Conservation (phyloP, 768 basidiomycete species). For the Collybiopsis luxurians region DNA sequence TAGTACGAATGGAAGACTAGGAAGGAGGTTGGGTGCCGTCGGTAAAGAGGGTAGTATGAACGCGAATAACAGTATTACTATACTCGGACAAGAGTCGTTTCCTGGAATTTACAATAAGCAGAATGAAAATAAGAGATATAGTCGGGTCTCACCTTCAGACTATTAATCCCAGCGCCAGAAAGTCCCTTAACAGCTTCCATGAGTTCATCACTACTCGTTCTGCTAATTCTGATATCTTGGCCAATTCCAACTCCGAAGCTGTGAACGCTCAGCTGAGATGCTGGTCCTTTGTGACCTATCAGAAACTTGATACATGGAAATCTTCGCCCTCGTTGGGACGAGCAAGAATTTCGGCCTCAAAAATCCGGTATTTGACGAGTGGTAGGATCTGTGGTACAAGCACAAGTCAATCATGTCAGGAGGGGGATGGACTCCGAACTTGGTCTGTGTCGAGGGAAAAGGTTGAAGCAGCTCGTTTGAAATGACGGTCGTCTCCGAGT, state of each 20-base stretch:
- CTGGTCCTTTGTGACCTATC: conserved; percentile 60
- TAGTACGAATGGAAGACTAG: conserved; percentile 72
- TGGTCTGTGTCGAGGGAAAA: conserved; percentile 81
- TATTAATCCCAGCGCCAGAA: conserved; percentile 48
- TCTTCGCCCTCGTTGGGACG: conserved; percentile 64
- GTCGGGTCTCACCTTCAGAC: too few species aligned
- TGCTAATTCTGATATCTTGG: conserved; percentile 48
- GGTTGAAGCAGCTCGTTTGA: conserved; percentile 74
- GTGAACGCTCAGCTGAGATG: conserved; percentile 70
- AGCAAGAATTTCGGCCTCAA: conserved; percentile 81
- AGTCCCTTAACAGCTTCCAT: conserved; percentile 56
- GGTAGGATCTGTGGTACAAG: conserved; percentile 55
- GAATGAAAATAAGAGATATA: conserved; percentile 2
- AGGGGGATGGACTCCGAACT: conserved; percentile 65
- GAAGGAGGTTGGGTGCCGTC: conserved; percentile 42
- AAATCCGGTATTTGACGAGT: conserved; percentile 63
- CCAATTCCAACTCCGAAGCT: conserved; percentile 79
- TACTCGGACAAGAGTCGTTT: conserved; percentile 60
- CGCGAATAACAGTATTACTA: conserved; percentile 65
- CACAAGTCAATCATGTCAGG: conserved; percentile 72
- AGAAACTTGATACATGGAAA: conserved; percentile 83
- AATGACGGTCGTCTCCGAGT: conserved; percentile 80
- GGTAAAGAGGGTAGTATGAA: conserved; percentile 37
- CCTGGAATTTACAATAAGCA: conserved; percentile 33
- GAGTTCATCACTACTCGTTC: conserved; percentile 53